Conservation (phyloP, 2,329 filamentous ascomycete species). For the Whalleya microplaca region DNA sequence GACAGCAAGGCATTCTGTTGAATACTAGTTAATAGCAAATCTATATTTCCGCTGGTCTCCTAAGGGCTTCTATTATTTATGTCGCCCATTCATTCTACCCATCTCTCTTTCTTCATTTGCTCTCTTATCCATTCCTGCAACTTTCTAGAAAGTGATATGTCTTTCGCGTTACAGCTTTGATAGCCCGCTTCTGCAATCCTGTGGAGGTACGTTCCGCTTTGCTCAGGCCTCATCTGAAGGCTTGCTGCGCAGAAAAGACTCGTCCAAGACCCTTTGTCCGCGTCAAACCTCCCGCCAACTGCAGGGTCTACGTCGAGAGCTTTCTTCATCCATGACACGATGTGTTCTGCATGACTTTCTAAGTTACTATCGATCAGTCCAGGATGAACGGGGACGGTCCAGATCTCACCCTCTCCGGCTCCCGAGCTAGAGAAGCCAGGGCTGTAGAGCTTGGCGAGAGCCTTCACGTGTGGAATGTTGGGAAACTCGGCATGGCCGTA, state of each 20-base stretch:
- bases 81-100: no score
- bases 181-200: conserved; percentile 38
- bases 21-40: no score
- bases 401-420: conserved; percentile 42
- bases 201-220: conserved; percentile 42
- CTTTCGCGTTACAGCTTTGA: conserved; percentile 39
- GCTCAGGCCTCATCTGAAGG: conserved; percentile 41
- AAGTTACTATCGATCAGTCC: conserved; percentile 43
- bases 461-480: conserved; percentile 47
- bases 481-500: conserved; percentile 53
- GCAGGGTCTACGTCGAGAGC: background rate
- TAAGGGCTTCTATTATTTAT: no score
- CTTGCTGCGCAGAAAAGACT: conserved; percentile 43
- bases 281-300: conserved; percentile 30
- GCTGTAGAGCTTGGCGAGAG: conserved; percentile 41
- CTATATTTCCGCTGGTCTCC: no score
- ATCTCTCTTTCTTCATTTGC: conserved; percentile 38
- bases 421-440: conserved; percentile 33
- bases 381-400: conserved; percentile 44
- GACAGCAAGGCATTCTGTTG: no score
- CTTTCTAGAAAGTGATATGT: conserved; percentile 38
- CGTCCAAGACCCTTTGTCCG: conserved; percentile 41
- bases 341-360: conserved; percentile 13
- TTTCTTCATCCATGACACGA: conserved; percentile 6
- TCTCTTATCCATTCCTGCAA: conserved; percentile 40